Base-by-base conservation (phyloP, 2,329 filamentous ascomycete species). In the Teratosphaeria epicoccoides region DNA sequence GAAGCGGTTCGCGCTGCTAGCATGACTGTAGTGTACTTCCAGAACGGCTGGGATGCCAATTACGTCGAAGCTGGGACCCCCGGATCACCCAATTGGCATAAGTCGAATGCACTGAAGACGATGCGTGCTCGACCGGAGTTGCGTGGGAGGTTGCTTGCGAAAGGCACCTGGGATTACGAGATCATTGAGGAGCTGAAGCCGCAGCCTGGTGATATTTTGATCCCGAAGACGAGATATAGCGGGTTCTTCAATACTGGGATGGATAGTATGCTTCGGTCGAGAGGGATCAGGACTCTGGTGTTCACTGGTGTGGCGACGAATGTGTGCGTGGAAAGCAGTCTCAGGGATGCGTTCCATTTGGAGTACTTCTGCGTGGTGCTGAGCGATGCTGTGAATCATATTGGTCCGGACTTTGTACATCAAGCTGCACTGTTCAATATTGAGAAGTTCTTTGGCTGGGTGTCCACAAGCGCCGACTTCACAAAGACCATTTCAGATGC, bases 271-370 rank as follows among this genome's bases (percentile, higher is more conserved):
- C 33, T 55, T 14, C 47, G 49, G 33, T 47, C 49, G 23, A 22
- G 43, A 6, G 46, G 47, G 12, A 33, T 55, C 17, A 52, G 52
- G 24, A 47, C 50, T 43, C 23, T 55, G 47, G 46, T 55, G 6
- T 26, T 55, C 14, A 55, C 52, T 17, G 52, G 52, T 17, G 50
- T 55, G 23, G 50, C 50, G 24, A 55, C 52, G 10, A 40, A 55
- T 52, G 50, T 55, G 14, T 55, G 53, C 47, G 53, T 55, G 9
- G 53, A 55, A 50, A 43, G 47, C 24, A 55, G 50, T 10, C 50
- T 46, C 2, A 52, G 53, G 47, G 53, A 55, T 43, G 53, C 53
- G 6, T 50, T 33, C 26, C 33, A 40, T 17, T 40, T 40, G 33
- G 33, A 40, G 33, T 40, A 40, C 33, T 40, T 40, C 10, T 40